Percentiles rank a stretch among this genome's conserved stretches.
These are phyloP conservation scores for Leucocoprinus leucothites DNA, from an alignment of 768 basidiomycete species.

Conservation along the genomic window DNA sequence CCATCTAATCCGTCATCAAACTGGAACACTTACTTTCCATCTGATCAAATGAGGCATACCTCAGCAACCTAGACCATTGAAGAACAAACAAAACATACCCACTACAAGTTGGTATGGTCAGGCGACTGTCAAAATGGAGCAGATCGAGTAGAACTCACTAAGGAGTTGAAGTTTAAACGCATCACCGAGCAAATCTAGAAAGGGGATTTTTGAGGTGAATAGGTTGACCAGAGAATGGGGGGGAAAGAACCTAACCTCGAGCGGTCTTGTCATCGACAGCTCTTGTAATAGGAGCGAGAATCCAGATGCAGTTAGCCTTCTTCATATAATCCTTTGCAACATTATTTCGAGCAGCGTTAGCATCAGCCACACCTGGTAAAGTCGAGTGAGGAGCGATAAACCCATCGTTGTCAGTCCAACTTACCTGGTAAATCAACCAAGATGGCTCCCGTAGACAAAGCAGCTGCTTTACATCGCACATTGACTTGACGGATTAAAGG, in stretches of 20 bases:
- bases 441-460: slow-evolving; percentile 56
- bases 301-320: slow-evolving; percentile 61
- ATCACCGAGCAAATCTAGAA: slow-evolving; percentile 55
- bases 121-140: background rate
- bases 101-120: no score
- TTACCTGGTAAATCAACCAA: slow-evolving; percentile 63
- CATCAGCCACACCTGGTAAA: slow-evolving; percentile 50
- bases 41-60: slow-evolving; percentile 23
- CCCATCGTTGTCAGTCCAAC: background rate
- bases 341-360: slow-evolving; percentile 59
- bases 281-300: slow-evolving; percentile 60
- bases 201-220: background rate
- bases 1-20: background rate
- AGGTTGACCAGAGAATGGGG: background rate
- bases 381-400: background rate
- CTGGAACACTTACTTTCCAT: slow-evolving; percentile 48
- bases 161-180: slow-evolving; percentile 62
- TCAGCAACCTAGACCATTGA: background rate
- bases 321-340: slow-evolving; percentile 70
- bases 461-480: slow-evolving; percentile 49
- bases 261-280: slow-evolving; percentile 68
- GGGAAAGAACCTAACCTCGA: slow-evolving; percentile 32
- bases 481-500: slow-evolving; percentile 62
- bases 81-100: slow-evolving; percentile 33
- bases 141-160: slow-evolving; percentile 34